Evolutionary conservation across 768 basidiomycete genomes (phyloP).

Genomic region (Xerocomus potaroensis): DNA sequence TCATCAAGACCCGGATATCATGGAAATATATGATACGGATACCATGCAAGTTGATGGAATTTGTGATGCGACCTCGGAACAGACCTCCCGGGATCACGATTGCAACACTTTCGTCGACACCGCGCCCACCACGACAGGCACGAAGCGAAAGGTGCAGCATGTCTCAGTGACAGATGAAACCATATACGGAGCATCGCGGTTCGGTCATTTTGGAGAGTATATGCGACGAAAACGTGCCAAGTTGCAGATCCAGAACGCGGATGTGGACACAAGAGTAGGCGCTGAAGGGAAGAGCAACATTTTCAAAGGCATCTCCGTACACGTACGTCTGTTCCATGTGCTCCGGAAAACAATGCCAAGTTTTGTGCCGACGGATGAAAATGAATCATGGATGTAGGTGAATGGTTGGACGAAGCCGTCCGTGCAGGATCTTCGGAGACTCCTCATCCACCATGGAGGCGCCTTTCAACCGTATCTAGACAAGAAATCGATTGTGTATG

Average conservation of each 20-base stretch:
- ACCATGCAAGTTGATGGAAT: slow-evolving; percentile 6
- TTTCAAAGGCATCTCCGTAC: slow-evolving; percentile 73
- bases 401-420: slow-evolving; percentile 90
- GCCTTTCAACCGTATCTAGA: slow-evolving; percentile 80
- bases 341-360: background rate
- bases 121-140: slow-evolving; percentile 1
- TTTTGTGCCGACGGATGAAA: background rate
- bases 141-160: slow-evolving; percentile 17
- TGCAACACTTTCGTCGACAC: slow-evolving; percentile 13
- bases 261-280: slow-evolving; percentile 27
- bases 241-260: slow-evolving; percentile 72
- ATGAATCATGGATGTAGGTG: slow-evolving; percentile 44
- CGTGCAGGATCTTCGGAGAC: slow-evolving; percentile 73
- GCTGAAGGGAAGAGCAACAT: slow-evolving; percentile 40
- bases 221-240: slow-evolving; percentile 91
- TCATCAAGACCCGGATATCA: slow-evolving; percentile 26
- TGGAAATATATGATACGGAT: slow-evolving; percentile 22
- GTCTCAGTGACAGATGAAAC: slow-evolving; percentile 34
- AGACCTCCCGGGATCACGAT: slow-evolving; percentile 34
- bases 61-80: slow-evolving; percentile 23
- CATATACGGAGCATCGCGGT: slow-evolving; percentile 73
- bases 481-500: slow-evolving; percentile 69
- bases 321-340: slow-evolving; percentile 51
- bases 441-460: slow-evolving; percentile 83
- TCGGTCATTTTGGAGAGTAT: slow-evolving; percentile 84